A percentile compares a stretch with the other conserved stretches of the same genome.
Conservation (phyloP, 2,329 filamentous ascomycete species). For the Triangularia verruculosa region DNA sequence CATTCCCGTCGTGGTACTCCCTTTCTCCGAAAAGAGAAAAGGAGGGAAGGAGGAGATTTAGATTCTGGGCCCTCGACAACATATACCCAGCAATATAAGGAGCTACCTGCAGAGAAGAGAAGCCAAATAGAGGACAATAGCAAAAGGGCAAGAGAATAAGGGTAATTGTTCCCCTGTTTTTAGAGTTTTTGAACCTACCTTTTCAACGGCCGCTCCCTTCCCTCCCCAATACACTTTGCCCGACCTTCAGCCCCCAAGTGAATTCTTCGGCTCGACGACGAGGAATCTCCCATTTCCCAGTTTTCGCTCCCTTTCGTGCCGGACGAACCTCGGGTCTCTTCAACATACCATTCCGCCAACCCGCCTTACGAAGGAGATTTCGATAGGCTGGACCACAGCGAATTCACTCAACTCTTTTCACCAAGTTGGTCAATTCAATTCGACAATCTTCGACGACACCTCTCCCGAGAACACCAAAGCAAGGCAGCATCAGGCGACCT, state of each 20-base stretch:
- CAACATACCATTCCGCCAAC: conserved; percentile 9
- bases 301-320: conserved; percentile 37
- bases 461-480: background rate
- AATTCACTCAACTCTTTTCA: conserved; percentile 1
- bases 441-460: background rate
- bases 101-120: background rate
- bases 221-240: conserved; percentile 12
- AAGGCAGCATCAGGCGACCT: background rate
- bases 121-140: background rate
- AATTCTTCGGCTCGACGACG: conserved; percentile 45
- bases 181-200: too few relatives aligned
- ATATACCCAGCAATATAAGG: conserved; percentile 30
- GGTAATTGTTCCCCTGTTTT: conserved; percentile 10
- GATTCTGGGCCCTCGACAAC: conserved; percentile 31
- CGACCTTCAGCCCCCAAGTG: conserved; percentile 20
- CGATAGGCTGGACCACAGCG: background rate
- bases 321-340: conserved; percentile 15
- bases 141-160: conserved; percentile 8
- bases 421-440: background rate
- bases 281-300: conserved; percentile 41
- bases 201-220: conserved; percentile 16
- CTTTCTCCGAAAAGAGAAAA: conserved; percentile 32
- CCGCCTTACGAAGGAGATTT: background rate
- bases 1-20: conserved; percentile 29
- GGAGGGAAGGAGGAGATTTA: conserved; percentile 36